Conservation (phyloP, 148 eudicot genomes). For the Heliosperma pusillum region DNA sequence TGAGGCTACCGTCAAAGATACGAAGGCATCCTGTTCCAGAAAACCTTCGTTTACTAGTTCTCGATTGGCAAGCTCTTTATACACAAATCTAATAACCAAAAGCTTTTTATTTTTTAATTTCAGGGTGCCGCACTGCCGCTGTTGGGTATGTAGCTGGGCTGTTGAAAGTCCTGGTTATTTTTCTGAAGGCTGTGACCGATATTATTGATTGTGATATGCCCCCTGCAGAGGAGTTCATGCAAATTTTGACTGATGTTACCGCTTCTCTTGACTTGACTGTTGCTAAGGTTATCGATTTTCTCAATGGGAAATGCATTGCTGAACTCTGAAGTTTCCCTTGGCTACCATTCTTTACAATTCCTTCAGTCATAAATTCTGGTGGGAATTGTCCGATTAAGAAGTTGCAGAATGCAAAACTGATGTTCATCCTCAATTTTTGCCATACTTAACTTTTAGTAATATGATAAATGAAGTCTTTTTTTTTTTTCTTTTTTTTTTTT, state of each 20-base stretch:
- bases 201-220: constrained; percentile 88
- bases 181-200: constrained; percentile 91
- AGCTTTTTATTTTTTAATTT: constrained; percentile 14
- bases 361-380: constrained; percentile 22
- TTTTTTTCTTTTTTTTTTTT: background rate
- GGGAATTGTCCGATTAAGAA: constrained; percentile 17
- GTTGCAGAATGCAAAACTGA: background rate
- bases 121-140: constrained; percentile 99
- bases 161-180: constrained; percentile 71
- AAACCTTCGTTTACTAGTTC: background rate
- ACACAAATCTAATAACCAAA: constrained; percentile 11
- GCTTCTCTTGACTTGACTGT: constrained; percentile 61
- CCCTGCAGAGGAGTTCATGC: constrained; percentile 79
- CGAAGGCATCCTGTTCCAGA: constrained; percentile 53
- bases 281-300: constrained; percentile 58
- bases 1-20: constrained; percentile 86
- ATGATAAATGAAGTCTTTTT: background rate
- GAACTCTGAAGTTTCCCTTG: constrained; percentile 46
- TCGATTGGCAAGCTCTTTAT: background rate
- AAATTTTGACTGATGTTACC: constrained; percentile 65
- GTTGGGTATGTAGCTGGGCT: constrained; percentile 87
- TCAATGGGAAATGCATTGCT: constrained; percentile 62
- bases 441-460: background rate
- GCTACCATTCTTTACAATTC: constrained; percentile 14
- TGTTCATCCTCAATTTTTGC: too few relatives aligned